phyloP scores from a whole-genome alignment of 371 early-diverging fungal species.

The Smittium mucronatum region DNA sequence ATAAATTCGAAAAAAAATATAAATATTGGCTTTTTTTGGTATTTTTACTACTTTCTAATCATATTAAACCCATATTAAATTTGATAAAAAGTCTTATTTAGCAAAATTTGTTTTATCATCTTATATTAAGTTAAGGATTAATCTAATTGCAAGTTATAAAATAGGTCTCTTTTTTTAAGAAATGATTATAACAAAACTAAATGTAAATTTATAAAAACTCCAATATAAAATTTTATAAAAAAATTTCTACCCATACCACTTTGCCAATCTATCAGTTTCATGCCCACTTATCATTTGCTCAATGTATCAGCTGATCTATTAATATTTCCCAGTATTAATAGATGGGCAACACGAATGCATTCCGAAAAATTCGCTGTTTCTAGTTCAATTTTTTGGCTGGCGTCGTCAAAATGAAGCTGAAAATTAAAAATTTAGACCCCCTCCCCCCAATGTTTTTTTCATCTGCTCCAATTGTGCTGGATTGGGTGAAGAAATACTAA shows the following conservation, averaged over 20 bases:
- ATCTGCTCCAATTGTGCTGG: not conserved
- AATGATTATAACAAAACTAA: too few species aligned
- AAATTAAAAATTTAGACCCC: not conserved
- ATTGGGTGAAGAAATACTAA: not conserved
- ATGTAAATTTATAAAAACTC: not conserved
- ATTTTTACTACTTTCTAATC: too few species aligned
- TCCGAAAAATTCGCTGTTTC: not conserved
- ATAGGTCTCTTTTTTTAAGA: too few species aligned
- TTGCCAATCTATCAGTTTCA: not conserved
- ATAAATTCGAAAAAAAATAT: too few species aligned
- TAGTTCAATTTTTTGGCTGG: not conserved
- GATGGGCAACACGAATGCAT: not conserved
- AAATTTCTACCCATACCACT: not conserved
- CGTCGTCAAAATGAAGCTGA: not conserved
- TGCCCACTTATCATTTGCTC: not conserved
- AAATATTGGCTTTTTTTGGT: too few species aligned
- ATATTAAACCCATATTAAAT: too few species aligned
- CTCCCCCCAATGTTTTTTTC: not conserved
- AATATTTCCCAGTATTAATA: not conserved
- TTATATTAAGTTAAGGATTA: too few species aligned
- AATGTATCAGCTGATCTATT: not conserved
- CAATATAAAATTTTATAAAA: not conserved
- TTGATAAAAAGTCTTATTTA: too few species aligned
- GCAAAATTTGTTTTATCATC: too few species aligned
- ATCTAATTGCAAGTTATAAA: too few species aligned